Base-by-base conservation (phyloP, 2,329 filamentous ascomycete species). In the Aspergillus sclerotialis region DNA sequence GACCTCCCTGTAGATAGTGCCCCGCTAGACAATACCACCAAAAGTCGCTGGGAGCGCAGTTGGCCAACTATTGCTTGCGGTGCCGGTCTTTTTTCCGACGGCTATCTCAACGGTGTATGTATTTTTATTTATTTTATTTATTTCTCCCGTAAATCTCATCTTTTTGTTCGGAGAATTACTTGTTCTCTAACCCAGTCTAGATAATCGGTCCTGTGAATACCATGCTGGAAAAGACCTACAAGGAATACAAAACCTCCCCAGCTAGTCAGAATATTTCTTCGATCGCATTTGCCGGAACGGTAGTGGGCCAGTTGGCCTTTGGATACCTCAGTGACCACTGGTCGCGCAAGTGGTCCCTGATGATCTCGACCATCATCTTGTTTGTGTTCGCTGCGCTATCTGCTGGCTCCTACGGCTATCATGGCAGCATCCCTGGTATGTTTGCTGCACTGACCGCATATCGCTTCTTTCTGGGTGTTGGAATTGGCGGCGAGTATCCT, bases 201-300 rank as follows among this genome's bases (percentile, higher is more conserved):
- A 82, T 94, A 44, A 94, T 94, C 48, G 87, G 89, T 5, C 84
- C 83, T 3, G 88, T 94, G 38, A 84, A 82, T 49, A 93, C 87
- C 1, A 78, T 88, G 38, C 74, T 94, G 5, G 60, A 57, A 13
- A 63, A 58, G 1, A 72, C 93, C 48, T 94, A 94, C 53, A 74
- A 74, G 26, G 63, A 70, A n/a, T 95, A 88, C 61, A 70, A 58
- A n/a, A 64, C 67, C 3, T 90, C 84, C 0, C 67, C 69, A 0
- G 82, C 86, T 2, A 76, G 79, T 44, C 76, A 76, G 49, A 87
- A 92, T 49, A 82, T 94, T 36, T 72, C 79, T 15, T 80, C 82
- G 40, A 92, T 94, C 50, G 82, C 85, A 5, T 94, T 94, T 53
- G 88, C 80, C 0, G 88, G 88, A 9, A 93, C 85, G 13, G 84